These are phyloP conservation scores for Peltaster fructicola DNA, from an alignment of 2,329 filamentous ascomycete species.

Conservation along the genomic window DNA sequence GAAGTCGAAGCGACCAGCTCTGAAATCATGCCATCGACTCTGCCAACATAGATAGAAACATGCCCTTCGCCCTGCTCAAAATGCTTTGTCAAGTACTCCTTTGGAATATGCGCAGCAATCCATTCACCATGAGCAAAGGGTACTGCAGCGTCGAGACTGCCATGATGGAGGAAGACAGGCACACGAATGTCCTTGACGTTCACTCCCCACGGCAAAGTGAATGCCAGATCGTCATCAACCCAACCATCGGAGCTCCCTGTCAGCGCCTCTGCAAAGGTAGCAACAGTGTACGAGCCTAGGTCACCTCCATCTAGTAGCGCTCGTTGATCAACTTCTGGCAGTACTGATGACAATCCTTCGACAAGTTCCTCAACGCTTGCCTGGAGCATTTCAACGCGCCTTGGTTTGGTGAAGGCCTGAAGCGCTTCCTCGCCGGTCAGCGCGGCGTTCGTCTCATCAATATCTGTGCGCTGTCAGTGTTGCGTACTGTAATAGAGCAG, in stretches of 20 bases:
- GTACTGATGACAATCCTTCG: conserved; percentile 5
- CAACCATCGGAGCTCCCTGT: conserved; percentile 9
- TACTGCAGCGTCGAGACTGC: conserved; percentile 11
- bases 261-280: conserved; percentile 6
- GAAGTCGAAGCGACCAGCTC: no score
- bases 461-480: conserved; percentile 4
- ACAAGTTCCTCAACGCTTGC: conserved; percentile 5
- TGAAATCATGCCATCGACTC: conserved; percentile 6
- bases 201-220: conserved; percentile 11
- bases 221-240: conserved; percentile 13
- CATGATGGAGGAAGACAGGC: conserved; percentile 11
- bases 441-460: conserved; percentile 7
- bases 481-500: neutral
- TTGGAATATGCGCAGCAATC: conserved; percentile 9
- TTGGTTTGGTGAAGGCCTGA: conserved; percentile 2
- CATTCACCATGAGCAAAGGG: conserved; percentile 11
- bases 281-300: conserved; percentile 3
- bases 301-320: conserved; percentile 4
- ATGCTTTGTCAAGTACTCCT: conserved; percentile 7
- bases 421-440: conserved; percentile 6
- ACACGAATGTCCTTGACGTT: conserved; percentile 10
- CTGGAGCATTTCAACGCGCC: conserved; percentile 5
- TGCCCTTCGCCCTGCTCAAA: conserved; percentile 11
- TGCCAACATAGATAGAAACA: conserved; percentile 7
- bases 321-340: conserved; percentile 7